These are phyloP conservation scores for Prunus salicina DNA, from an alignment of 306 rosid species.

Conservation along the genomic window DNA sequence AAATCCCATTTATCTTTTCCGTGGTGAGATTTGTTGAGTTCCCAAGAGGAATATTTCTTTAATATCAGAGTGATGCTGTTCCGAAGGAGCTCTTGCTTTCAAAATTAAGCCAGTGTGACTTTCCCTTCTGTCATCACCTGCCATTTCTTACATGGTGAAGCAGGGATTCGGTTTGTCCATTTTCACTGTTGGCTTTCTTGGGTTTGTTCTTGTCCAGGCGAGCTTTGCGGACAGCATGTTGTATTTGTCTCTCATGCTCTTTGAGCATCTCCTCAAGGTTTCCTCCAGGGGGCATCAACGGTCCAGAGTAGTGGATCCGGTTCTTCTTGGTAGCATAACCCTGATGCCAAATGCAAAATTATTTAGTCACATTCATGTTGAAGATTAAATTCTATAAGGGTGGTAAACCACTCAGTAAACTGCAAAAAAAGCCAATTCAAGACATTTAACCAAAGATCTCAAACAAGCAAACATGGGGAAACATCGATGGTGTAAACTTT, in stretches of 20 bases:
- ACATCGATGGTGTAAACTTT: not conserved
- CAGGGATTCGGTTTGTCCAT: constrained; percentile 50
- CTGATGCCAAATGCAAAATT: constrained; percentile 34
- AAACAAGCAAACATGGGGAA: no score
- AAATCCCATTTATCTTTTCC: constrained; percentile 1
- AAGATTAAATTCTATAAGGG: not conserved
- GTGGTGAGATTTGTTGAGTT: constrained; percentile 9
- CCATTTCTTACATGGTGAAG: constrained; percentile 34
- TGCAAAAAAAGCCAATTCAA: not conserved
- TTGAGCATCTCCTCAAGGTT: constrained; percentile 72
- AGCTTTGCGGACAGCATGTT: constrained; percentile 69
- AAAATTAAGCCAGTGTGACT: constrained; percentile 16
- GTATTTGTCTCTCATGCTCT: constrained; percentile 79
- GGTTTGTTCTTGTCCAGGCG: constrained; percentile 52
- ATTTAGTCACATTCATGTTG: constrained; percentile 6
- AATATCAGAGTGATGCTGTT: not conserved
- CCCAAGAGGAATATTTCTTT: not conserved
- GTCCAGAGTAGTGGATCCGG: constrained; percentile 68
- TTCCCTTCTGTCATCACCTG: constrained; percentile 24
- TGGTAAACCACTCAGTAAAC: not conserved
- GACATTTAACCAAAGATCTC: no score
- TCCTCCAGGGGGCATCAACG: constrained; percentile 55
- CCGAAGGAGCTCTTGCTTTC: constrained; percentile 23
- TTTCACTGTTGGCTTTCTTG: constrained; percentile 33
- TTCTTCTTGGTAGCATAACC: constrained; percentile 40